phyloP scores from a whole-genome alignment of 129 eudicot species.

The Lonicera japonica region DNA sequence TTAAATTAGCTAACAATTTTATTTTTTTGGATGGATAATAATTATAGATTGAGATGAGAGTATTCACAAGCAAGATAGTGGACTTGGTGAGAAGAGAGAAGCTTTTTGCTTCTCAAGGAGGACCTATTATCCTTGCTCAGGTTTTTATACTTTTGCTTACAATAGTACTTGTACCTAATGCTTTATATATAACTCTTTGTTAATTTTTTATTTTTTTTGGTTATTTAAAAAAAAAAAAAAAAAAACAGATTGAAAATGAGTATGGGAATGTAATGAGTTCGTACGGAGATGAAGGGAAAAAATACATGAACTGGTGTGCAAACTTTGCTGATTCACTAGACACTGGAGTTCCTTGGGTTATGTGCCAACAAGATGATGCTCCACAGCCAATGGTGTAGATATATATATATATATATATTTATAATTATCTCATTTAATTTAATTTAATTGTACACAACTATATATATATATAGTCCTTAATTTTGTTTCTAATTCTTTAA shows the following conservation, averaged over 20 bases:
- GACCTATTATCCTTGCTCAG: constrained; percentile 63
- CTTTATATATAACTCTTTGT: no score
- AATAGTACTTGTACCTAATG: no score
- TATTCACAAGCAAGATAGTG: constrained; percentile 51
- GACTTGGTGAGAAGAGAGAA: constrained; percentile 54
- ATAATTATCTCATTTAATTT: no score
- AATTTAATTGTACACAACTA: no score
- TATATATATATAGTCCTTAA: no score
- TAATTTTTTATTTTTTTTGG: neutral
- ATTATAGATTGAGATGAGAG: constrained; percentile 57
- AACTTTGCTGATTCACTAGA: constrained; percentile 53
- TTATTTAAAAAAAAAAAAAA: no score
- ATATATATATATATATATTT: no score
- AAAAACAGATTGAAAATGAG: constrained; percentile 55
- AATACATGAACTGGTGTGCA: constrained; percentile 55
- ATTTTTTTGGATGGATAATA: no score
- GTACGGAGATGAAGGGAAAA: constrained; percentile 50
- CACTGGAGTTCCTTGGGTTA: constrained; percentile 70
- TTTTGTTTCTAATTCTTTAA: no score
- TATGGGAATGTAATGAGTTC: constrained; percentile 49
- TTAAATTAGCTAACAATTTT: no score
- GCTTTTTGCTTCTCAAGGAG: constrained; percentile 68
- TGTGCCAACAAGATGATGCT: constrained; percentile 63
- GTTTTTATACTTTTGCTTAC: no score
- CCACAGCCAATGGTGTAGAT: constrained; percentile 62